Percentiles rank a stretch among this genome's conserved stretches.
These are phyloP conservation scores for Daucus carota DNA, from an alignment of 129 eudicot species.

Conservation along the genomic window DH1_v3.0 NC_030384.2:27435001-27435500, in stretches of 20 bases:
- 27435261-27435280: not conserved
- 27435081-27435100: conserved; percentile 60
- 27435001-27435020: conserved; percentile 46
- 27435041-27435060: conserved; percentile 52
- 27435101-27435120: conserved; percentile 75
- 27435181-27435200: conserved; percentile 53
- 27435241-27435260: conserved; percentile 78
- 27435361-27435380: not conserved
- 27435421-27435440: conserved; percentile 96
- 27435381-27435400: not conserved
- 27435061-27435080: conserved; percentile 50
- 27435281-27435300: not conserved
- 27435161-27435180: conserved; percentile 62
- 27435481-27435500: conserved; percentile 97
- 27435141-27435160: conserved; percentile 62
- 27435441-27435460: conserved; percentile 79
- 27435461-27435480: conserved; percentile 71
- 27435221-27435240: conserved; percentile 82
- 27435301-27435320: not conserved
- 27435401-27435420: conserved; percentile 32
- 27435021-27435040: conserved; percentile 56
- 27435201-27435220: conserved; percentile 40
- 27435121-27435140: conserved; percentile 51
- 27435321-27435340: not conserved
- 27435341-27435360: conserved; percentile 8